These are phyloP conservation scores for Alternaria sp. DNA, from an alignment of 2,329 filamentous ascomycete genomes.

Conservation along the genomic window DNA sequence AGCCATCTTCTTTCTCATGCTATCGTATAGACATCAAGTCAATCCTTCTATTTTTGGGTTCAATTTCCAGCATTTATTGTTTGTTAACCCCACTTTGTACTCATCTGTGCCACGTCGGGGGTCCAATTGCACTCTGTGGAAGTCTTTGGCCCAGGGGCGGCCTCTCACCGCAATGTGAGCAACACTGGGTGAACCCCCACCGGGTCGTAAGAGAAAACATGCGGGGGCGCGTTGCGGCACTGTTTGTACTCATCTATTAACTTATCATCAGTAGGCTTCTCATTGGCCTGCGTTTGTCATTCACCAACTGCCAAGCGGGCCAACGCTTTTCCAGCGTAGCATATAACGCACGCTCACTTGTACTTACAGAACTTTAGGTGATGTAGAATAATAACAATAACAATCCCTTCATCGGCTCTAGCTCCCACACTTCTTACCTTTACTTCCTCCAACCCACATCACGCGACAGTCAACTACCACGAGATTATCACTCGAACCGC, in stretches of 20 bases:
- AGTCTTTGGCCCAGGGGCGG: neutral
- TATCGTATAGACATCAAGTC: neutral
- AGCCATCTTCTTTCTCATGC: neutral
- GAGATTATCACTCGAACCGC: neutral
- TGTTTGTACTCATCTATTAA: conserved; percentile 1
- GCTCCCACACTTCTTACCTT: conserved; percentile 1
- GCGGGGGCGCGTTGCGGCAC: neutral
- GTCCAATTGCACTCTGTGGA: neutral
- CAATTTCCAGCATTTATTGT: neutral
- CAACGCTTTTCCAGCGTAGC: neutral
- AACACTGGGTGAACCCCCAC: neutral
- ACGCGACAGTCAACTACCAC: conserved; percentile 4
- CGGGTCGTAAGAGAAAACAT: neutral
- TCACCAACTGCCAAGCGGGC: conserved; percentile 1
- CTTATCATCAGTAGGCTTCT: neutral
- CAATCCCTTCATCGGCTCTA: neutral
- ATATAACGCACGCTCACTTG: conserved; percentile 12
- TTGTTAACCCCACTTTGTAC: too few relatives aligned
- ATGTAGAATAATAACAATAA: neutral
- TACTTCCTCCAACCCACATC: neutral
- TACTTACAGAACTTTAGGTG: neutral
- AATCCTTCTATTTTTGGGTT: neutral
- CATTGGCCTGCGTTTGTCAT: conserved; percentile 2
- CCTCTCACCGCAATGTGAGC: neutral
- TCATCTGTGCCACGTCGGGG: neutral